Evolutionary conservation across 257 asterid species (phyloP).

Genomic region (Dorcoceras hygrometricum): DNA sequence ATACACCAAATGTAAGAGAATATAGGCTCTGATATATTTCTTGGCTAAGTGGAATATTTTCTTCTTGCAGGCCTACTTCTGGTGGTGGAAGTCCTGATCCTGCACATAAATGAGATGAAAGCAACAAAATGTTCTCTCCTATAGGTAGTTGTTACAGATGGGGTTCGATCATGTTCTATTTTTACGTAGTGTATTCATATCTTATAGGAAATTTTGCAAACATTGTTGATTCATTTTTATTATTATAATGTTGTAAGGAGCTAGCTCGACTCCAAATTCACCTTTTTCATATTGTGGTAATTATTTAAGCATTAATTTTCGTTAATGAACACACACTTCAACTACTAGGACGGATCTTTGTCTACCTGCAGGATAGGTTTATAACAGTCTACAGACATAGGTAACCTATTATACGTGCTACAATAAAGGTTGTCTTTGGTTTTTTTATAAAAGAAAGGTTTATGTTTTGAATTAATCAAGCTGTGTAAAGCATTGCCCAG

Average conservation of each 20-base stretch:
- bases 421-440: no score
- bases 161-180: background rate
- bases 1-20: background rate
- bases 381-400: no score
- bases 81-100: conserved; percentile 63
- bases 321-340: background rate
- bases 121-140: background rate
- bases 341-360: background rate
- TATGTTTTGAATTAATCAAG: no score
- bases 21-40: background rate
- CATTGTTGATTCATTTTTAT: background rate
- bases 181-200: background rate
- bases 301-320: no score
- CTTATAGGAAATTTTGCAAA: background rate
- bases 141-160: background rate
- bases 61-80: conserved; percentile 69
- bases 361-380: background rate
- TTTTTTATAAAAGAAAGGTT: no score
- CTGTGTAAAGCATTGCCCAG: no score
- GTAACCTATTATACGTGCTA: background rate
- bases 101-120: conserved; percentile 33
- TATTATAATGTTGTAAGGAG: background rate
- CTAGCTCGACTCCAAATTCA: background rate
- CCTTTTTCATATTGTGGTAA: background rate
- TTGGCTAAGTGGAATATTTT: background rate